Conservation (phyloP, 148 eudicot species). For the Chenopodium quinoa region DNA sequence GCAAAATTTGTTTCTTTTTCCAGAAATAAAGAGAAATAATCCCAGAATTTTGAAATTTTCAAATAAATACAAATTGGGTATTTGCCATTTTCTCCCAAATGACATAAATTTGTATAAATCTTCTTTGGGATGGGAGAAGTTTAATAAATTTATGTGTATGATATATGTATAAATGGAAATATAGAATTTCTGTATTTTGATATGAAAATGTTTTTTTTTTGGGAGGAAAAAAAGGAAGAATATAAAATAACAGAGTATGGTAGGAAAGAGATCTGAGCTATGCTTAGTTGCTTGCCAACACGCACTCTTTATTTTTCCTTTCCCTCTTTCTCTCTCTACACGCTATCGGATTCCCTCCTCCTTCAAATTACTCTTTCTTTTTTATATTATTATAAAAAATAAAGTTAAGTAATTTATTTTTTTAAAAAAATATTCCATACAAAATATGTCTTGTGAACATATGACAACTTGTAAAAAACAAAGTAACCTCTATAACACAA, state of each 20-base stretch:
- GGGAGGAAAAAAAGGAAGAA: too few species aligned
- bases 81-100: neutral
- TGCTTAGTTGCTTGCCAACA: slow-evolving; percentile 13
- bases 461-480: too few species aligned
- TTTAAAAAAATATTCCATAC: too few species aligned
- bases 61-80: slow-evolving; percentile 3
- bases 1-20: neutral
- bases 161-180: too few species aligned
- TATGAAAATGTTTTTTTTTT: neutral
- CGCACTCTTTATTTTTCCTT: neutral
- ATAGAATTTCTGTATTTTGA: neutral
- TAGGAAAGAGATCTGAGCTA: neutral
- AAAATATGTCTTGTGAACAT: too few species aligned
- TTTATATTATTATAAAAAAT: neutral
- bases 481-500: too few species aligned
- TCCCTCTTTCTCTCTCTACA: slow-evolving; percentile 16
- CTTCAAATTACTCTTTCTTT: neutral
- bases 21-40: neutral
- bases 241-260: neutral
- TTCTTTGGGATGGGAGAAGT: slow-evolving; percentile 1
- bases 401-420: too few species aligned
- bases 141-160: neutral
- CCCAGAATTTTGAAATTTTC: neutral
- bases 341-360: neutral
- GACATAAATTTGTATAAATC: neutral